These are phyloP conservation scores for Cryptosporidium felis DNA, from an alignment of 169 alveolate species.

Conservation along the genomic window DNA sequence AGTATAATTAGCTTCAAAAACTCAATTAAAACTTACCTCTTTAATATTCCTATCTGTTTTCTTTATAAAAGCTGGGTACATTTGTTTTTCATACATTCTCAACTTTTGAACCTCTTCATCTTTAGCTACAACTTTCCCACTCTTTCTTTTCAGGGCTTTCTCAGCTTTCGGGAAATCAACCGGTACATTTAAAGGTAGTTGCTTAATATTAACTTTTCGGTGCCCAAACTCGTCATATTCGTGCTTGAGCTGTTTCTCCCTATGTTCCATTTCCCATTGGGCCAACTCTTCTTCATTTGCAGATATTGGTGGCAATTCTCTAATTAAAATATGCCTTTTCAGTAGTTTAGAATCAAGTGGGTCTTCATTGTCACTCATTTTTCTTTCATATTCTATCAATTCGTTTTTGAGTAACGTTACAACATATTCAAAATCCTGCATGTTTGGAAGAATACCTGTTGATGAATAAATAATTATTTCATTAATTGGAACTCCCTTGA, in stretches of 20 bases:
- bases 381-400: constrained; percentile 32
- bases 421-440: constrained; percentile 41
- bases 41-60: constrained; percentile 12
- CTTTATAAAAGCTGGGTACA: constrained; percentile 12
- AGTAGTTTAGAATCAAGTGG: constrained; percentile 20
- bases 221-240: constrained; percentile 50
- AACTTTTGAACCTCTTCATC: constrained; percentile 47
- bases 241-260: constrained; percentile 19
- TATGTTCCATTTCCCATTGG: constrained; percentile 59
- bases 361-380: constrained; percentile 4
- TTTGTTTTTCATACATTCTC: constrained; percentile 14
- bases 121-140: constrained; percentile 12
- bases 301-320: constrained; percentile 39
- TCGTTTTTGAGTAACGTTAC: constrained; percentile 14
- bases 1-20: neutral
- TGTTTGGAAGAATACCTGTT: constrained; percentile 40
- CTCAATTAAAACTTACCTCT: constrained; percentile 33
- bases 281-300: constrained; percentile 55
- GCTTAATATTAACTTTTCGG: constrained; percentile 6
- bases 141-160: neutral
- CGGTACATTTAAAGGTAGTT: constrained; percentile 9
- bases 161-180: neutral
- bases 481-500: constrained; percentile 45
- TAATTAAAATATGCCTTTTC: constrained; percentile 5
- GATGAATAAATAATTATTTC: constrained; percentile 18